A percentile compares a stretch with the other conserved stretches of the same genome.
These are phyloP conservation scores for Phallus indusiatus DNA, from an alignment of 768 basidiomycete genomes.

Conservation along the genomic window DNA sequence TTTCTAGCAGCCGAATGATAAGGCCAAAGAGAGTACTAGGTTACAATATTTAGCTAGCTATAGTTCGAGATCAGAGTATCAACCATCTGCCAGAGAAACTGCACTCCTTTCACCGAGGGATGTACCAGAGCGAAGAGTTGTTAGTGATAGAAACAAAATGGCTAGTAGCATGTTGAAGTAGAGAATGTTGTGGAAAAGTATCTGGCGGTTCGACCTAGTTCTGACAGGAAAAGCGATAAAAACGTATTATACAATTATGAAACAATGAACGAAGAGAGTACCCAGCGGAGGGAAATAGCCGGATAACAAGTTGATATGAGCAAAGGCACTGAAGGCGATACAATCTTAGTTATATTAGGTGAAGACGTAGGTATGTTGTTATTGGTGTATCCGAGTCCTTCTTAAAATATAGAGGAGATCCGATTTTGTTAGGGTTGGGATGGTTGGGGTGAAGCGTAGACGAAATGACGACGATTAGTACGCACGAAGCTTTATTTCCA, in stretches of 20 bases:
- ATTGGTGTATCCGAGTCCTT: background rate
- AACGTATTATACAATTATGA: background rate
- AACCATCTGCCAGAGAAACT: background rate
- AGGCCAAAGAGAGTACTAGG: background rate
- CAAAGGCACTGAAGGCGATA: background rate
- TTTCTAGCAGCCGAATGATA: conserved; percentile 60
- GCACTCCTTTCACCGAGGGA: background rate
- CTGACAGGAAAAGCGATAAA: background rate
- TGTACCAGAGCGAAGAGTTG: background rate
- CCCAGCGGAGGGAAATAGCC: background rate
- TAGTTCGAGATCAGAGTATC: background rate
- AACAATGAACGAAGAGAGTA: background rate
- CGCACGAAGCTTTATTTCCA: too few relatives aligned
- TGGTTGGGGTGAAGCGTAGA: too few relatives aligned
- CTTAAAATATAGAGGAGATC: too few relatives aligned
- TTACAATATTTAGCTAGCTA: background rate
- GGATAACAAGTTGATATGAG: background rate
- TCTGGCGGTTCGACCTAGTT: background rate
- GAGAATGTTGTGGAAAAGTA: background rate
- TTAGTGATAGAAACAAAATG: background rate
- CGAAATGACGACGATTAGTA: too few relatives aligned
- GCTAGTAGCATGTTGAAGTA: background rate
- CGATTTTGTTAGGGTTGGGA: too few relatives aligned
- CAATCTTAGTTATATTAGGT: background rate
- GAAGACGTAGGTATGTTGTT: background rate